A percentile compares a stretch with the other conserved stretches of the same genome.
Conservation (phyloP, 352 stramenopile species). For the Pythium periplocum region DNA sequence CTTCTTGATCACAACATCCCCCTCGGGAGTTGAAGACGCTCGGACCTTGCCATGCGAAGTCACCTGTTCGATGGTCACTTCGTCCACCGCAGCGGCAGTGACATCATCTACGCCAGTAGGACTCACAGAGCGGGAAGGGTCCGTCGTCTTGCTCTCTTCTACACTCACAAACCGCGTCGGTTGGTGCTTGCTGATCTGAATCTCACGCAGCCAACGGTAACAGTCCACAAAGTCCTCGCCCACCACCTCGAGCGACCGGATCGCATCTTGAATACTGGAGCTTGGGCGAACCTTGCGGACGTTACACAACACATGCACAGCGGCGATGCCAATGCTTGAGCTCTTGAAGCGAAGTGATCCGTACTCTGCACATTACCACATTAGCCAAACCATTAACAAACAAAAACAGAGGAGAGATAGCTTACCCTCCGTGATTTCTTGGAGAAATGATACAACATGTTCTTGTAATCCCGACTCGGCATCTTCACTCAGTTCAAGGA, state of each 20-base stretch:
- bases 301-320: slow-evolving; percentile 34
- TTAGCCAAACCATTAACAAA: too few relatives aligned
- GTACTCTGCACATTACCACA: slow-evolving; percentile 11
- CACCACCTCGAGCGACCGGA: slow-evolving; percentile 18
- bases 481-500: slow-evolving; percentile 10
- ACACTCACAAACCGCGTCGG: slow-evolving; percentile 31
- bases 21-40: too few relatives aligned
- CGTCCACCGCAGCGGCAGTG: neutral
- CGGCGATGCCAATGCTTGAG: slow-evolving; percentile 32
- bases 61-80: too few relatives aligned
- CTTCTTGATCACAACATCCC: too few relatives aligned
- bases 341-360: slow-evolving; percentile 27
- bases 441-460: slow-evolving; percentile 24
- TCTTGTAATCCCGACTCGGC: slow-evolving; percentile 18
- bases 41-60: too few relatives aligned
- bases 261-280: slow-evolving; percentile 23
- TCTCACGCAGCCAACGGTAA: slow-evolving; percentile 28
- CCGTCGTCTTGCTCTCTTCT: slow-evolving; percentile 25
- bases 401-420: neutral
- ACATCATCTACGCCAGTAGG: slow-evolving; percentile 32
- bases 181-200: slow-evolving; percentile 15
- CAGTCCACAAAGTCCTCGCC: slow-evolving; percentile 26
- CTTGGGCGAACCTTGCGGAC: slow-evolving; percentile 22
- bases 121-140: slow-evolving; percentile 30
- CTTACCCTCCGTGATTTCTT: slow-evolving; percentile 10